Percentiles rank a stretch among this genome's conserved stretches.
phyloP scores from a whole-genome alignment of 352 stramenopile species.

The Pythium vanterpoolii region DNA sequence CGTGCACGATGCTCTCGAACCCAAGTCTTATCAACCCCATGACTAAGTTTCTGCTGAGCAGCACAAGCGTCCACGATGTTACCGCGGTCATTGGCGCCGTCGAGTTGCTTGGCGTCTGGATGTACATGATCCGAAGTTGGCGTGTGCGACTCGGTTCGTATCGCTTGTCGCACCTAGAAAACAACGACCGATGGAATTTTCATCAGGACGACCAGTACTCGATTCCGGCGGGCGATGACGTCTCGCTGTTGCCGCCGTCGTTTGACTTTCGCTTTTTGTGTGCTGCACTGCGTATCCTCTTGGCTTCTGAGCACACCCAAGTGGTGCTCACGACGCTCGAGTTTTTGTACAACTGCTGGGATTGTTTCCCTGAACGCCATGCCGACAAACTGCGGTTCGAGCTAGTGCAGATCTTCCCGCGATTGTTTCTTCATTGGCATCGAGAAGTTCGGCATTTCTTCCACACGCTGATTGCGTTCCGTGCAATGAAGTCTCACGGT shows the following conservation, averaged over 20 bases:
- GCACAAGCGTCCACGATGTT: slow-evolving; percentile 85
- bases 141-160: slow-evolving; percentile 84
- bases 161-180: slow-evolving; percentile 83
- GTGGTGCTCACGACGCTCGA: slow-evolving; percentile 85
- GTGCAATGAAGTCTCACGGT: slow-evolving; percentile 80
- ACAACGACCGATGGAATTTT: slow-evolving; percentile 90
- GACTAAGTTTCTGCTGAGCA: slow-evolving; percentile 87
- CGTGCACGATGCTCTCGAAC: slow-evolving; percentile 88
- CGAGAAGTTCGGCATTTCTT: slow-evolving; percentile 86
- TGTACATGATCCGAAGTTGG: slow-evolving; percentile 92
- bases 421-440: slow-evolving; percentile 86
- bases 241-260: slow-evolving; percentile 78
- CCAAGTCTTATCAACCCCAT: slow-evolving; percentile 87
- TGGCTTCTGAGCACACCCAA: slow-evolving; percentile 83
- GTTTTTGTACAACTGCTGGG: slow-evolving; percentile 89
- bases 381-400: slow-evolving; percentile 85
- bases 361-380: slow-evolving; percentile 86
- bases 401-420: slow-evolving; percentile 70
- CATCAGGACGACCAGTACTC: slow-evolving; percentile 89
- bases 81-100: slow-evolving; percentile 84
- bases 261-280: slow-evolving; percentile 89
- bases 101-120: slow-evolving; percentile 86
- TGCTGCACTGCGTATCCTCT: slow-evolving; percentile 70
- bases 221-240: slow-evolving; percentile 83
- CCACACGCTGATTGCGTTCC: slow-evolving; percentile 82